Conservation (phyloP, 306 rosid species). For the Psophocarpus tetragonolobus region DNA sequence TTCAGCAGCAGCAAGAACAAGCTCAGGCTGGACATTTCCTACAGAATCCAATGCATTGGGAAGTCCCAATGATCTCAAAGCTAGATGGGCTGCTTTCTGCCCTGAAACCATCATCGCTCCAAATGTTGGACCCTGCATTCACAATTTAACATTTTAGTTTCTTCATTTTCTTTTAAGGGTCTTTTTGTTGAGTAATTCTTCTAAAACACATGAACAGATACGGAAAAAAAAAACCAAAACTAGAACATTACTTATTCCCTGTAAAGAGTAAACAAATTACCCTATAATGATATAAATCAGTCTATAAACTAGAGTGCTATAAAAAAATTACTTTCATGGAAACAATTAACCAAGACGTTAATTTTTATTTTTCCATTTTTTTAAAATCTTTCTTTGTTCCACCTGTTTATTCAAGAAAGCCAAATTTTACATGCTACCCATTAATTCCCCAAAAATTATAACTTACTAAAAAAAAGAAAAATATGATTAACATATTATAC, state of each 20-base stretch:
- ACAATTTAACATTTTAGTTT: neutral
- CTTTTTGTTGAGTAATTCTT: neutral
- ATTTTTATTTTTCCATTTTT: too few species aligned
- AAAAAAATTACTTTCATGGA: neutral
- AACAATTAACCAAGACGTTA: neutral
- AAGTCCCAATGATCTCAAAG: constrained; percentile 55
- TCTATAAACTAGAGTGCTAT: neutral
- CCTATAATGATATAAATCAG: neutral
- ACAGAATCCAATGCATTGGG: constrained; percentile 52
- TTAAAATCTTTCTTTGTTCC: neutral
- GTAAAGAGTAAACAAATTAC: too few species aligned
- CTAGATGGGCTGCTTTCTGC: constrained; percentile 87
- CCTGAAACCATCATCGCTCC: constrained; percentile 98
- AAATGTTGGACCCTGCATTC: constrained; percentile 84
- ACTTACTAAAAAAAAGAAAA: too few species aligned
- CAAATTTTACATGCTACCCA: neutral
- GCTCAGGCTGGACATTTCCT: constrained; percentile 55
- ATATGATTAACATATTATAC: too few species aligned
- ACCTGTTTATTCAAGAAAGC: neutral
- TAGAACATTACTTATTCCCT: neutral
- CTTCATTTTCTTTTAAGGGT: neutral
- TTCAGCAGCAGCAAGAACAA: constrained; percentile 72
- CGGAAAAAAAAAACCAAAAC: neutral
- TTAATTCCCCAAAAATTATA: neutral
- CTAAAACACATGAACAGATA: neutral